phyloP scores from a whole-genome alignment of 2,329 filamentous ascomycete species.

The Tolypocladium pustulatum region DNA sequence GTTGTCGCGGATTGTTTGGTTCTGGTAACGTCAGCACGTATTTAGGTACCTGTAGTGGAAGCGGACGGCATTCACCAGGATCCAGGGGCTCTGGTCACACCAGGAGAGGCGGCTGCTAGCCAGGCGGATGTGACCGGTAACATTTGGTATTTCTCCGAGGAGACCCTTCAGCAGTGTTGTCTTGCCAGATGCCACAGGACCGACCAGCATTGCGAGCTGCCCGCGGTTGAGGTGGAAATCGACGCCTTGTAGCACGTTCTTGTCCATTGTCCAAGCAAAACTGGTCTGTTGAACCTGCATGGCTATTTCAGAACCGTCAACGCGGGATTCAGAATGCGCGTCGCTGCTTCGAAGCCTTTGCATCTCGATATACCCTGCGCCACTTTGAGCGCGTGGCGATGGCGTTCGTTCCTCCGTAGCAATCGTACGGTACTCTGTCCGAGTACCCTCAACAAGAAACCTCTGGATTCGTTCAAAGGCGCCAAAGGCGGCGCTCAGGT shows the following conservation, averaged over 20 bases:
- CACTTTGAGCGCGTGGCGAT: neutral
- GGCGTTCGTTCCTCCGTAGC: neutral
- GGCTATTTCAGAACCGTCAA: neutral
- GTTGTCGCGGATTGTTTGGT: constrained; percentile 22
- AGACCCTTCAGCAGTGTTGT: constrained; percentile 31
- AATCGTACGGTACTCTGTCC: constrained; percentile 12
- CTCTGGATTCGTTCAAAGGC: constrained; percentile 29
- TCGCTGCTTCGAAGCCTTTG: neutral
- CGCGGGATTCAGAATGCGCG: neutral
- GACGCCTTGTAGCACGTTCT: constrained; percentile 17
- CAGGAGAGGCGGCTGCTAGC: constrained; percentile 12
- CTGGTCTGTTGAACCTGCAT: constrained; percentile 11
- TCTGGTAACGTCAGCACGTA: constrained; percentile 8
- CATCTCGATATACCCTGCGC: neutral
- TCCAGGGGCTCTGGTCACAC: constrained; percentile 25
- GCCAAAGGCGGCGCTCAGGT: constrained; percentile 24
- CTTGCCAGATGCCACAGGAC: constrained; percentile 34
- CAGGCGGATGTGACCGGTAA: constrained; percentile 6
- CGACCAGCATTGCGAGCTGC: constrained; percentile 28
- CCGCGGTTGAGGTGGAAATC: constrained; percentile 18
- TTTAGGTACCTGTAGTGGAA: neutral
- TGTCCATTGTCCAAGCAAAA: constrained; percentile 24
- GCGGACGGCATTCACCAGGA: constrained; percentile 11
- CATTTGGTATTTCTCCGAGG: constrained; percentile 18
- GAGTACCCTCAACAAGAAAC: constrained; percentile 19